Evolutionary conservation across 176 grass and related monocot genomes (phyloP), one percentile per base, ranked within the genome.

Genomic region (Aegilops longissima): DNA sequence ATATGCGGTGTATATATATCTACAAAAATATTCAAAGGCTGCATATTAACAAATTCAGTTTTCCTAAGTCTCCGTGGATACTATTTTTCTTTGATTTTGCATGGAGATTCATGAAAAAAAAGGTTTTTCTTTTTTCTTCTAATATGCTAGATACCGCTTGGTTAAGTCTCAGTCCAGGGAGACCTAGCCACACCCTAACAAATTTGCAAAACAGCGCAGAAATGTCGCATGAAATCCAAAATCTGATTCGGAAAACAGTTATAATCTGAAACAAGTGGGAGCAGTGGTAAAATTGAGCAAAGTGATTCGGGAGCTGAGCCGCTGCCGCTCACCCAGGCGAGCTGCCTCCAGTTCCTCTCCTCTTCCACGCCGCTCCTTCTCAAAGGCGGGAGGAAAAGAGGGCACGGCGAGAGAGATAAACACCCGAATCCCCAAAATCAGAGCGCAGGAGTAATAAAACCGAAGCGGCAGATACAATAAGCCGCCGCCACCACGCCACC

Each of bases 381-480:
- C 42, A 58, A 42, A 79, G 9, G 25, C 9, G 20, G 10, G 87
- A 73, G 67, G 29, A 40, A 82, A 39, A 54, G 25, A 67, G 18
- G 9, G 54, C 35, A 52, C 14, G 51, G 36, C 45, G 66, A 54
- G 79, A 20, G 18, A 33, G 9, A 51, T 64, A 81, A 63, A 62
- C 59, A 52, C 31, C 72, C 58, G 5, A 82, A 80, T 76, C 49
- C 88, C 77, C 78, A 61, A 81, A 84, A 56, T 77, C 49, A 78
- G 61, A 81, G 29, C 39, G 78, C 81, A 62, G 29, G 70, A 85
- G 31, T 85, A 88, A 91, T 56, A 70, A 63, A 83, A 69, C n/a
- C 69, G 66, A 70, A 90, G 52, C 70, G 51, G 59, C 59, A 56
- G 76, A 91, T 91, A 87, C 89, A 84, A 84, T 87, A 80, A 76